Conservation (phyloP, 2,329 filamentous ascomycete species). For the Aspergillus alliaceus region DNA sequence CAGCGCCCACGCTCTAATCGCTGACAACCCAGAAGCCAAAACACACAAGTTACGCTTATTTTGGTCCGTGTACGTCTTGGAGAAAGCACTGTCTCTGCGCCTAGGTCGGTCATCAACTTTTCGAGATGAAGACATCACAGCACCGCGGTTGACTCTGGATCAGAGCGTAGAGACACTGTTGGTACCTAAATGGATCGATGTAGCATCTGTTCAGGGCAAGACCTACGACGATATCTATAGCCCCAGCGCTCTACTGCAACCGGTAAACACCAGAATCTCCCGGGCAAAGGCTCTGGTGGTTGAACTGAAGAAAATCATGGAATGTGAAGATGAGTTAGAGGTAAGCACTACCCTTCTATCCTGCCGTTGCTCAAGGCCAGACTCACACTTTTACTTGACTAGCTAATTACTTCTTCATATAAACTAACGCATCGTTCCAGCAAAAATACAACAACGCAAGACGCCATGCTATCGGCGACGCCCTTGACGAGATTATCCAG, state of each 20-base stretch:
- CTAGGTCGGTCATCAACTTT: slow-evolving; percentile 2
- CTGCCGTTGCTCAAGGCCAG: background rate
- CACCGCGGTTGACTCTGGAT: background rate
- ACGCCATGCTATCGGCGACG: background rate
- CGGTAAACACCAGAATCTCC: slow-evolving; percentile 5
- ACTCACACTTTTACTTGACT: background rate
- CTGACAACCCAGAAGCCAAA: background rate
- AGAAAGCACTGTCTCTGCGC: background rate
- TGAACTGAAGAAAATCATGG: slow-evolving; percentile 7
- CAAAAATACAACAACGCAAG: background rate
- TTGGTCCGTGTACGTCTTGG: background rate
- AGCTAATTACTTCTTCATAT: background rate
- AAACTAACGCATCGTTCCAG: background rate
- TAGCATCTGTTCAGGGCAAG: slow-evolving; percentile 13
- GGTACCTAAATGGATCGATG: slow-evolving; percentile 5
- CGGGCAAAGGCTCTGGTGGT: slow-evolving; percentile 8
- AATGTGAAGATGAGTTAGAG: background rate
- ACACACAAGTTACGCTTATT: slow-evolving; percentile 3
- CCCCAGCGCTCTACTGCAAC: slow-evolving; percentile 12
- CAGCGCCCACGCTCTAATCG: background rate
- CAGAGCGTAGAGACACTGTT: background rate
- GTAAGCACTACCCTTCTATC: background rate
- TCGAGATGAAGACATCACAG: slow-evolving; percentile 4
- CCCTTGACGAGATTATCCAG: background rate
- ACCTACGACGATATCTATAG: slow-evolving; percentile 16